Conservation (phyloP, 1,284 basidiomycete species). For the Rhodotorula sp. region DNA sequence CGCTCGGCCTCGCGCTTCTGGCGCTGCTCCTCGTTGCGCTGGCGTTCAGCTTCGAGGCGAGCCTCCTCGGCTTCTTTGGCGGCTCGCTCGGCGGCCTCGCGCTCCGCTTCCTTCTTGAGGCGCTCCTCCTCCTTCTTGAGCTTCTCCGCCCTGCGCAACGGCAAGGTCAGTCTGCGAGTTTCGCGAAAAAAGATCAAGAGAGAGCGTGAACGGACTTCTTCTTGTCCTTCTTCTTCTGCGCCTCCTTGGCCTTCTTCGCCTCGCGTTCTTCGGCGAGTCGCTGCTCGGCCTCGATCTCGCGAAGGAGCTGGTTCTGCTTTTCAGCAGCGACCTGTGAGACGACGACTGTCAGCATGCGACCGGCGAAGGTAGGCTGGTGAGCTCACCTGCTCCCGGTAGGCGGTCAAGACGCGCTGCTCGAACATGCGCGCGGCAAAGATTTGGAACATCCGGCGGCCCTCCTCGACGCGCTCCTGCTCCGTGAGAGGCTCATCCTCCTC, state of each 20-base stretch:
- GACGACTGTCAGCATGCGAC: not conserved
- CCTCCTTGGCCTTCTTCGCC: slow-evolving; percentile 90
- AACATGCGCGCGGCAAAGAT: slow-evolving; percentile 99
- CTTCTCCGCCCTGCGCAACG: slow-evolving; percentile 70
- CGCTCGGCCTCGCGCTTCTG: slow-evolving; percentile 69
- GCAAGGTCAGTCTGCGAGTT: not conserved
- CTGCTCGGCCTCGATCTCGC: slow-evolving; percentile 87
- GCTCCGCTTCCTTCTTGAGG: slow-evolving; percentile 70
- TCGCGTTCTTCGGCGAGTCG: slow-evolving; percentile 75
- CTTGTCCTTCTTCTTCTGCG: slow-evolving; percentile 99
- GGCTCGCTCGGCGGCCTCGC: slow-evolving; percentile 72
- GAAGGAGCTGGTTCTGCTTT: slow-evolving; percentile 77
- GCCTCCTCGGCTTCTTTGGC: slow-evolving; percentile 63
- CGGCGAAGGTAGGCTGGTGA: not conserved
- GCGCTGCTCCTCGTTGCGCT: slow-evolving; percentile 64
- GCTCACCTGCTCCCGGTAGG: slow-evolving; percentile 72
- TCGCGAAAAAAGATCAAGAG: not conserved
- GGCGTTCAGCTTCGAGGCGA: slow-evolving; percentile 48
- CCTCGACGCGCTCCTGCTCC: slow-evolving; percentile 86
- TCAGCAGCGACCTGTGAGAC: slow-evolving; percentile 71
- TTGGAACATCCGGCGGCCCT: slow-evolving; percentile 98
- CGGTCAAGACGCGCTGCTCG: slow-evolving; percentile 91
- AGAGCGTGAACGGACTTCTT: slow-evolving; percentile 63
- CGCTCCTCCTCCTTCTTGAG: slow-evolving; percentile 86
- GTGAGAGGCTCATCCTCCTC: slow-evolving; percentile 50